Conservation (phyloP, 1,284 basidiomycete genomes). For the Boletus semigastroideus region DNA sequence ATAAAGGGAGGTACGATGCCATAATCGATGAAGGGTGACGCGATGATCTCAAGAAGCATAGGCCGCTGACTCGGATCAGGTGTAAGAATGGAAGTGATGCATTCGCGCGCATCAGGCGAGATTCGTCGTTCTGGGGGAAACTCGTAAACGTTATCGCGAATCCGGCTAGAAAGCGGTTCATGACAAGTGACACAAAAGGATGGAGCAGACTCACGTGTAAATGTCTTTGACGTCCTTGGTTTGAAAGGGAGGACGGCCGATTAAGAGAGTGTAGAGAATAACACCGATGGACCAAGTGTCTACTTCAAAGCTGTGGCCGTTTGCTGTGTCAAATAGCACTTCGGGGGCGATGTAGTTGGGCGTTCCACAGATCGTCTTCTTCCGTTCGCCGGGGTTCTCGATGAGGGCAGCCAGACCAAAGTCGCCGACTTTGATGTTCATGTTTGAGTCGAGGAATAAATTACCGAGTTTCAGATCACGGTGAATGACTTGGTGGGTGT, state of each 20-base stretch:
- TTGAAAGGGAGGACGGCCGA: constrained; percentile 96
- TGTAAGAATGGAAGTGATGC: constrained; percentile 86
- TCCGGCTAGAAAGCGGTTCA: constrained; percentile 59
- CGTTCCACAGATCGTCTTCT: constrained; percentile 98
- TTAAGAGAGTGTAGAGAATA: constrained; percentile 92
- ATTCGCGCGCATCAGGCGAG: constrained; percentile 70
- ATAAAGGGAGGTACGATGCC: constrained; percentile 83
- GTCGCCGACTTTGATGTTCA: constrained; percentile 97
- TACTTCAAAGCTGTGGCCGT: constrained; percentile 97
- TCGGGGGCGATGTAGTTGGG: constrained; percentile 99
- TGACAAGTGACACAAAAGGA: neutral
- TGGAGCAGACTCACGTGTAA: constrained; percentile 64
- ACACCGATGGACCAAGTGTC: constrained; percentile 99
- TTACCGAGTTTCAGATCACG: constrained; percentile 96
- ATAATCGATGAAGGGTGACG: constrained; percentile 82
- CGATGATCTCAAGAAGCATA: constrained; percentile 81
- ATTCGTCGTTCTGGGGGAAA: constrained; percentile 82
- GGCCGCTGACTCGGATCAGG: constrained; percentile 81
- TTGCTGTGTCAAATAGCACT: constrained; percentile 93
- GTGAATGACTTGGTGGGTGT: constrained; percentile 93
- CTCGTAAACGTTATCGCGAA: constrained; percentile 92
- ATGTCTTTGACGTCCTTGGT: constrained; percentile 96
- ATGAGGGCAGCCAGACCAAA: constrained; percentile 97
- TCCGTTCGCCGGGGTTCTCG: constrained; percentile 93
- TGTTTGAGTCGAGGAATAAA: constrained; percentile 86